phyloP scores from a whole-genome alignment of 345 rosid species.

The Rhodamnia rubescens region DNA sequence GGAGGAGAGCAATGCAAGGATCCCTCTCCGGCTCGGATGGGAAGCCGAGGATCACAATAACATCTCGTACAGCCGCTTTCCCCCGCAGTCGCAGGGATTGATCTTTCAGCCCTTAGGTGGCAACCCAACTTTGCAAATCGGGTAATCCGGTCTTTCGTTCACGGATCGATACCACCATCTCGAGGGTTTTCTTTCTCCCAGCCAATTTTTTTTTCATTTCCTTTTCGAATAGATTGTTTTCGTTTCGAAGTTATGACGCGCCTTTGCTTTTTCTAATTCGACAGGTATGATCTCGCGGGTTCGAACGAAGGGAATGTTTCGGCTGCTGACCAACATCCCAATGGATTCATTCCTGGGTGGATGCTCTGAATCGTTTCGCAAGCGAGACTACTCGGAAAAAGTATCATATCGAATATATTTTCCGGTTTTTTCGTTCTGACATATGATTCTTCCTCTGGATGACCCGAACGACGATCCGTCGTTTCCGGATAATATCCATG shows the following conservation, averaged over 20 bases:
- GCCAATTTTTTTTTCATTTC: too few species aligned
- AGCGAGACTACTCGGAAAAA: not conserved
- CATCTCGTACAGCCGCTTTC: conserved; percentile 9
- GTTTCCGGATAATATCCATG: not conserved
- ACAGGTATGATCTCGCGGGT: conserved; percentile 18
- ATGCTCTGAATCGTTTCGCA: conserved; percentile 15
- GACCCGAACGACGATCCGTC: not conserved
- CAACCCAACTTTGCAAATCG: conserved; percentile 26
- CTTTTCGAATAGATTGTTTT: too few species aligned
- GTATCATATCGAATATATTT: not conserved
- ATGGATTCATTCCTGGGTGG: conserved; percentile 37
- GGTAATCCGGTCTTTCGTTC: conserved; percentile 11
- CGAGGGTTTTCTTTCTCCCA: not conserved
- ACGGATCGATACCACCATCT: not conserved
- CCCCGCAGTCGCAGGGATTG: conserved; percentile 25
- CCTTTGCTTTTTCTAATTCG: not conserved
- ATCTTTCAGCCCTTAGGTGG: conserved; percentile 19
- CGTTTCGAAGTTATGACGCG: not conserved
- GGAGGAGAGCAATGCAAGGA: conserved; percentile 24
- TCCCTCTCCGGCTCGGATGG: conserved; percentile 26
- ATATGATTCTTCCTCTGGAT: not conserved
- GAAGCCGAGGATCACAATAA: conserved; percentile 14
- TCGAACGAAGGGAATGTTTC: conserved; percentile 4
- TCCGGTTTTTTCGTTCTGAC: not conserved
- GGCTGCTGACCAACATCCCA: conserved; percentile 10